Evolutionary conservation across 176 grass and related monocot species (phyloP).

Genomic region (Tillandsia fasciculata): DNA sequence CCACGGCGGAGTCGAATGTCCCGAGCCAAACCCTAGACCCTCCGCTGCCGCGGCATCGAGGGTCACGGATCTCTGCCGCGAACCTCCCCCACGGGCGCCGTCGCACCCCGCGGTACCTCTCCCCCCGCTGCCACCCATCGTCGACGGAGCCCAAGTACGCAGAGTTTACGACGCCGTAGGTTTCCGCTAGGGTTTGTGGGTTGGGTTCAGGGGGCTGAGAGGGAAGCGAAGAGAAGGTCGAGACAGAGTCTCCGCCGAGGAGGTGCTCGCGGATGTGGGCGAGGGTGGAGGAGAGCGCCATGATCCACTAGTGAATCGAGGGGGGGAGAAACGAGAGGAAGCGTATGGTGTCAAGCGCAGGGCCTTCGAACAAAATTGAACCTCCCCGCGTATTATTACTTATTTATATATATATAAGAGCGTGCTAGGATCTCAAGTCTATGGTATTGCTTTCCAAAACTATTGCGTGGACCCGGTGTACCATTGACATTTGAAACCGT

Average conservation of each 20-base stretch:
- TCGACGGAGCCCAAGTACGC: background rate
- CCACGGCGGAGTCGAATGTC: slow-evolving; percentile 50
- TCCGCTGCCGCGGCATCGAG: slow-evolving; percentile 36
- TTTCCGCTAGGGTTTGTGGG: background rate
- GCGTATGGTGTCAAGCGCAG: too few relatives aligned
- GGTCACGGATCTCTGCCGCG: slow-evolving; percentile 90
- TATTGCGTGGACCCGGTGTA: too few relatives aligned
- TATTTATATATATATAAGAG: too few relatives aligned
- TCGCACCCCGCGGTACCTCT: background rate
- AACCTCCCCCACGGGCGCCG: slow-evolving; percentile 61
- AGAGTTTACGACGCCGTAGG: background rate
- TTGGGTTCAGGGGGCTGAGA: background rate
- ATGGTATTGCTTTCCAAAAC: too few relatives aligned
- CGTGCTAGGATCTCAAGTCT: too few relatives aligned
- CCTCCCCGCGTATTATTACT: too few relatives aligned
- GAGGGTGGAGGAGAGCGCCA: background rate
- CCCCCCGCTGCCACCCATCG: slow-evolving; percentile 45
- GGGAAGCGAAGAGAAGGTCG: background rate
- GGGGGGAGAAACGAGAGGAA: too few relatives aligned
- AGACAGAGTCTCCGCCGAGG: background rate
- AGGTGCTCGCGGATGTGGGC: background rate
- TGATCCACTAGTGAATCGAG: background rate
- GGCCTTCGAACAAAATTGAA: too few relatives aligned
- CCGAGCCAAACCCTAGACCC: slow-evolving; percentile 82
- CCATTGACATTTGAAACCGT: too few relatives aligned